Conservation (phyloP, 2,329 filamentous ascomycete species). For the Talaromyces sp. region DNA sequence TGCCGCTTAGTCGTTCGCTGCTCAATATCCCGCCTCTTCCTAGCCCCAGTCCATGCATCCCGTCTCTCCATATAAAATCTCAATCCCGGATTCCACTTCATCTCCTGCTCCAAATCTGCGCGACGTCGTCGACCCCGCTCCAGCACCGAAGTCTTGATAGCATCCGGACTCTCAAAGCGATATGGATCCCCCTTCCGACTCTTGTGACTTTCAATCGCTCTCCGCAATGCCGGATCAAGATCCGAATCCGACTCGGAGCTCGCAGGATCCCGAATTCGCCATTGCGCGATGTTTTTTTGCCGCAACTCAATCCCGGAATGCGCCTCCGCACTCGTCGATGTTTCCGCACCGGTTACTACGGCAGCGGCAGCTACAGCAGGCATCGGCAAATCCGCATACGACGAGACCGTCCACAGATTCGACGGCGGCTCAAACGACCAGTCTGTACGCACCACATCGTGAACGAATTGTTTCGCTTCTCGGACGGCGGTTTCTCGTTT, state of each 20-base stretch:
- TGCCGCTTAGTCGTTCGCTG: background rate
- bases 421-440: conserved; percentile 37
- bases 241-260: conserved; percentile 40
- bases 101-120: conserved; percentile 61
- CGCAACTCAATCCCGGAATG: conserved; percentile 11
- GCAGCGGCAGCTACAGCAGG: background rate
- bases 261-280: conserved; percentile 40
- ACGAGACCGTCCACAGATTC: conserved; percentile 25
- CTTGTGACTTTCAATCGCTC: conserved; percentile 20
- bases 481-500: conserved; percentile 41
- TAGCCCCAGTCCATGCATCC: conserved; percentile 81
- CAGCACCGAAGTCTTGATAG: conserved; percentile 41
- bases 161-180: conserved; percentile 43
- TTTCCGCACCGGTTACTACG: background rate
- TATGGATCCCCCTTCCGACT: conserved; percentile 27
- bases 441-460: conserved; percentile 43
- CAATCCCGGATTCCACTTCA: conserved; percentile 76
- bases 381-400: conserved; percentile 17
- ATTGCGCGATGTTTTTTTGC: conserved; percentile 31
- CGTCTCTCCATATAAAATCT: conserved; percentile 74
- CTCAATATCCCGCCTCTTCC: conserved; percentile 26
- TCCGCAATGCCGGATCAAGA: conserved; percentile 26
- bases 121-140: conserved; percentile 58
- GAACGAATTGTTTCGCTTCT: conserved; percentile 43
- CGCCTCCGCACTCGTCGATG: background rate